Evolutionary conservation across 495 filamentous ascomycete species (phyloP).

Genomic region (Podospora comata): DNA sequence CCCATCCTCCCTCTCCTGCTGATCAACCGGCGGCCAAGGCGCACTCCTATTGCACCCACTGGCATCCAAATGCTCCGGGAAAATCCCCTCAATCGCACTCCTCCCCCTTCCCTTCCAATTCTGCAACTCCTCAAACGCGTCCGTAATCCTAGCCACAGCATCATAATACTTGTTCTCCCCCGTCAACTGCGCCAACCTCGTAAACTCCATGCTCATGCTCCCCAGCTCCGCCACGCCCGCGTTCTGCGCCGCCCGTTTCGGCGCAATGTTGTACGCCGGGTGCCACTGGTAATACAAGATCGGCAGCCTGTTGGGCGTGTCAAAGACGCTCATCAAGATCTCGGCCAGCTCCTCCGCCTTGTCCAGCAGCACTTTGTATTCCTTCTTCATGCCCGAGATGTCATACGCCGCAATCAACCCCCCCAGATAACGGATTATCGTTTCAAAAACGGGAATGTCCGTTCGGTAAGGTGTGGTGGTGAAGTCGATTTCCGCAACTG

Average conservation of each 20-base stretch:
- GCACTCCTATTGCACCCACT: constrained; percentile 52
- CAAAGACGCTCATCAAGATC: constrained; percentile 86
- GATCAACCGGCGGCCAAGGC: constrained; percentile 21
- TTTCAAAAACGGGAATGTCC: constrained; percentile 80
- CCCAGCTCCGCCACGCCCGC: constrained; percentile 82
- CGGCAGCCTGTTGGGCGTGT: constrained; percentile 96
- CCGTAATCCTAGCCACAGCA: constrained; percentile 86
- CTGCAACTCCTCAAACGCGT: constrained; percentile 80
- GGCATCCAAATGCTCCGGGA: constrained; percentile 78
- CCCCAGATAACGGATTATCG: constrained; percentile 82
- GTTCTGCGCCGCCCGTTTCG: constrained; percentile 60
- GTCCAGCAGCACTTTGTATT: constrained; percentile 65
- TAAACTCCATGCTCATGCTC: constrained; percentile 91
- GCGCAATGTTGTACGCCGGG: constrained; percentile 60
- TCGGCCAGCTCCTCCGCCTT: constrained; percentile 89
- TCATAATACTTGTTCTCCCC: constrained; percentile 88
- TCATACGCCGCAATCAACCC: constrained; percentile 83
- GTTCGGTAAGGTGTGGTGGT: constrained; percentile 60
- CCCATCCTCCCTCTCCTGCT: constrained; percentile 19
- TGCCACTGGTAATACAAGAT: constrained; percentile 82
- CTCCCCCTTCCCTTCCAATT: constrained; percentile 40
- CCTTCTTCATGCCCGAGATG: constrained; percentile 54
- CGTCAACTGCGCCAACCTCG: constrained; percentile 86
- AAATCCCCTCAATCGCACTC: constrained; percentile 78
- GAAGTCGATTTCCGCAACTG: constrained; percentile 82